Evolutionary conservation across 768 basidiomycete genomes (phyloP).

Genomic region (Russula lepida): DNA sequence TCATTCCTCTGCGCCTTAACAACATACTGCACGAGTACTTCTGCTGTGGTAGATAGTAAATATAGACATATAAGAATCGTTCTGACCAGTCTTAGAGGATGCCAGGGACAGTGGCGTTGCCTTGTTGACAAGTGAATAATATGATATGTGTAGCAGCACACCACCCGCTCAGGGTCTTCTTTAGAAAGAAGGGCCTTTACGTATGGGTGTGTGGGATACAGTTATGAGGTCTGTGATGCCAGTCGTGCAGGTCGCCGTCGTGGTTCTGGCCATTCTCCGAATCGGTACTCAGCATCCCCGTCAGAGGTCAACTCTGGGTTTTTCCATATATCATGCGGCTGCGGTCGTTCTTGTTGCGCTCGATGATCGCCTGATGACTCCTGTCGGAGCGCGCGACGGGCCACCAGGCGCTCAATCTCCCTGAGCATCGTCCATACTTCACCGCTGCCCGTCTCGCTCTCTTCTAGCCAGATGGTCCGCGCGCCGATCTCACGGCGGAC

Average conservation of each 20-base stretch:
- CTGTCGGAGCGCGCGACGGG: constrained; percentile 16
- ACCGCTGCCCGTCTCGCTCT: constrained; percentile 36
- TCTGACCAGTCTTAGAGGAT: no score
- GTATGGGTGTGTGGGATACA: not conserved
- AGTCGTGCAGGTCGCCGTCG: not conserved
- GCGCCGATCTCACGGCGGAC: constrained; percentile 57
- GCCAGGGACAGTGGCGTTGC: no score
- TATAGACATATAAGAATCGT: no score
- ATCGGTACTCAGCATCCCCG: constrained; percentile 1
- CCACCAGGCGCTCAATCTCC: constrained; percentile 41
- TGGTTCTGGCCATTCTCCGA: constrained; percentile 13
- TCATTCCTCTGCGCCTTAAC: no score
- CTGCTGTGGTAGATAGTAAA: no score
- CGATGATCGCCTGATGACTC: not conserved
- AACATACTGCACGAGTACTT: no score
- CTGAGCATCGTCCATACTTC: constrained; percentile 45
- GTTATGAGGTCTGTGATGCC: constrained; percentile 1
- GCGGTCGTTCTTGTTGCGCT: not conserved
- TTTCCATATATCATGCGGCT: constrained; percentile 8
- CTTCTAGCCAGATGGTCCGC: constrained; percentile 45
- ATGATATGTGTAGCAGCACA: no score
- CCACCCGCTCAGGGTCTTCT: no score
- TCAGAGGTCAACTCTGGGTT: constrained; percentile 8
- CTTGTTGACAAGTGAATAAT: no score
- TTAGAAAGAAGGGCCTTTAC: no score